Base-by-base conservation (phyloP, 2,329 filamentous ascomycete genomes). In the Ophiostoma sp. region DNA sequence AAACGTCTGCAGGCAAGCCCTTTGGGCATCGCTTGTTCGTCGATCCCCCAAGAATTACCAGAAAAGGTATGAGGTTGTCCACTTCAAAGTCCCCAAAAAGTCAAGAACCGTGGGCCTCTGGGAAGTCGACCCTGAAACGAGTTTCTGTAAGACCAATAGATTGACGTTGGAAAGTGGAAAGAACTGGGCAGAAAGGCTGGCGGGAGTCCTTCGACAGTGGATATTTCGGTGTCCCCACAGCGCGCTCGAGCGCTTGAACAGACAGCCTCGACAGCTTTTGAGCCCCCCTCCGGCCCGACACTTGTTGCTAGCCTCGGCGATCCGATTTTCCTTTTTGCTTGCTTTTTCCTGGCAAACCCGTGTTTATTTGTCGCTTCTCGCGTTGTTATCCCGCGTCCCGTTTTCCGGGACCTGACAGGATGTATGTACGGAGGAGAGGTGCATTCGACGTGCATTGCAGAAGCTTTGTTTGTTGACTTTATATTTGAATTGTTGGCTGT, bases 241-340 rank as follows among this genome's bases (percentile, higher is more conserved):
- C 22, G 50, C 50, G 36, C 33, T 36, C 15, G 17, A 63, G 57
- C 59, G 59, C 36, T n/a, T 4, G 15, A n/a, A n/a, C n/a, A n/a
- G n/a, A 39, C 17, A 48, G 64, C 9, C 33, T 12, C 33, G 11
- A 39, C 59, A 19, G 33, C 33, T 64, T 15, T 31, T 28, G 25
- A 28, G 28, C 22, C 33, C 12, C 9, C 59, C 66, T 15, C 5
- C 48, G 48, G 66, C 31, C 48, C 66, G 66, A 69, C 66, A 69
- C 28, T 70, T 50, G 39, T 50, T 71, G 66, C 28, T 69, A 72
- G 70, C 59, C 70, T 36, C 22, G 57, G 68, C 61, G 45, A 71
- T 71, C 70, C 1, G 57, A 52, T 39, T 52, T 64, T 64, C 69
- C n/a, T 64, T 39, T n/a, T 33, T 50, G 19, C 22, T 57, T 71